Base-by-base conservation (phyloP, 2,329 filamentous ascomycete genomes). In the Lachnellula suecica region DNA sequence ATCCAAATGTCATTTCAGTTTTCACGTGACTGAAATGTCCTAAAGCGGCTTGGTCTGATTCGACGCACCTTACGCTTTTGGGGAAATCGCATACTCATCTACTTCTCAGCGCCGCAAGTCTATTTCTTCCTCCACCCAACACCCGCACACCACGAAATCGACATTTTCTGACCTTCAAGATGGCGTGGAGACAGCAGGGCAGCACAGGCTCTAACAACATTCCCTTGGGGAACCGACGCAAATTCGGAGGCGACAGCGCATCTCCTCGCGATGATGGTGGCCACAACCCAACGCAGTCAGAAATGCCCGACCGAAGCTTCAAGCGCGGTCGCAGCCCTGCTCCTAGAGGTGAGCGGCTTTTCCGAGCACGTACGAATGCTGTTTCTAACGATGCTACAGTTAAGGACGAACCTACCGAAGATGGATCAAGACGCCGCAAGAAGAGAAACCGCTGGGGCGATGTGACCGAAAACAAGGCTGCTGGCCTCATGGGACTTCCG, bases 381-480 rank as follows among this genome's bases (percentile, higher is more conserved):
- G 22, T 47, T 46, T 41, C 50, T 62, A 57, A 63, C 31, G 17
- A 34, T 57, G 3, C 15, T 54, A 17, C 29, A 63, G 58, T 60
- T 68, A 51, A 51, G 29, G 58, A 70, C 52, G 55, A 63, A 23
- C 53, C 70, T 34, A 47, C 51, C 45, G 63, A 44, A 24, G 92
- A 97, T 73, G 93, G 90, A 53, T 83, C 87, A 58, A 89, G 89
- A 70, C 88, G 88, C 66, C 90, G 94, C 72, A 97, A 96, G 85
- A 97, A 97, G 87, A 88, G 93, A 71, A 99, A 99, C 72, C 87
- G 94, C 70, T 99, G 94, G 94, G 94, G 94, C 62, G 93, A 97
- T 73, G 90, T 90, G 56, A 88, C 91, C 50, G 94, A 99, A 75
- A 99, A 99, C 77, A 99, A 99, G 80, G 94, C 94, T 54, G 94